Percentiles rank a stretch among this genome's conserved stretches.
These are phyloP conservation scores for Globisporangium parvum DNA, from an alignment of 352 stramenopile genomes.

Conservation along the genomic window DNA sequence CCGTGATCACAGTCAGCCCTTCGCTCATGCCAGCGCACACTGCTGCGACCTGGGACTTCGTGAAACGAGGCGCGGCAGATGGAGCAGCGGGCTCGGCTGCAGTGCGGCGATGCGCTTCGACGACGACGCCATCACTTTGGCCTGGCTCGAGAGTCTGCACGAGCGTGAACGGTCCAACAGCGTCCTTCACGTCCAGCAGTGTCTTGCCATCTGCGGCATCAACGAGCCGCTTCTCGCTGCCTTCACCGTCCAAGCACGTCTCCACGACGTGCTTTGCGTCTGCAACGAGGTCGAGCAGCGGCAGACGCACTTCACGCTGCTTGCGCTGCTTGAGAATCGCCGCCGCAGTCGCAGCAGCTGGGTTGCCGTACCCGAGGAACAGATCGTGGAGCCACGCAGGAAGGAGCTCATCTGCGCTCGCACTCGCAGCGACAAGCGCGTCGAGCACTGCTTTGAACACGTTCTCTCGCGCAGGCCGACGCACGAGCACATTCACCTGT, in stretches of 20 bases:
- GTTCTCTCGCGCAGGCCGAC: slow-evolving; percentile 84
- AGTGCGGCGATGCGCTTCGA: slow-evolving; percentile 28
- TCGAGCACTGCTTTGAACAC: slow-evolving; percentile 95
- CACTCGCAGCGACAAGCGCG: slow-evolving; percentile 53
- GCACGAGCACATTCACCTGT: slow-evolving; percentile 93
- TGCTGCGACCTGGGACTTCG: slow-evolving; percentile 87
- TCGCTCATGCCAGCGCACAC: slow-evolving; percentile 90
- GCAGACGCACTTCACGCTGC: slow-evolving; percentile 23
- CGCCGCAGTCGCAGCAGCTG: slow-evolving; percentile 71
- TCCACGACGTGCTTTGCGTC: slow-evolving; percentile 45
- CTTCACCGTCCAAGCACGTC: slow-evolving; percentile 13
- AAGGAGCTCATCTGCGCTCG: slow-evolving; percentile 44
- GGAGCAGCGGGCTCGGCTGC: neutral
- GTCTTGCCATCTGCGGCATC: slow-evolving; percentile 26
- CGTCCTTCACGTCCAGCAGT: slow-evolving; percentile 26
- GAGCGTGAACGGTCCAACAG: slow-evolving; percentile 43
- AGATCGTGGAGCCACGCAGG: slow-evolving; percentile 93
- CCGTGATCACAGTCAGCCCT: slow-evolving; percentile 93
- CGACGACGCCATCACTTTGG: slow-evolving; percentile 15
- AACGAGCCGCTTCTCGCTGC: slow-evolving; percentile 19
- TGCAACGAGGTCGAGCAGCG: slow-evolving; percentile 36
- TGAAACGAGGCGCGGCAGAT: slow-evolving; percentile 73
- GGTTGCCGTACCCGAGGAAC: slow-evolving; percentile 92
- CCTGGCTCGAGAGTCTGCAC: slow-evolving; percentile 23
- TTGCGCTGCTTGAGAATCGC: slow-evolving; percentile 44